These are phyloP conservation scores for Psilocybe cyanescens DNA, from an alignment of 768 basidiomycete genomes.

Conservation along the genomic window DNA sequence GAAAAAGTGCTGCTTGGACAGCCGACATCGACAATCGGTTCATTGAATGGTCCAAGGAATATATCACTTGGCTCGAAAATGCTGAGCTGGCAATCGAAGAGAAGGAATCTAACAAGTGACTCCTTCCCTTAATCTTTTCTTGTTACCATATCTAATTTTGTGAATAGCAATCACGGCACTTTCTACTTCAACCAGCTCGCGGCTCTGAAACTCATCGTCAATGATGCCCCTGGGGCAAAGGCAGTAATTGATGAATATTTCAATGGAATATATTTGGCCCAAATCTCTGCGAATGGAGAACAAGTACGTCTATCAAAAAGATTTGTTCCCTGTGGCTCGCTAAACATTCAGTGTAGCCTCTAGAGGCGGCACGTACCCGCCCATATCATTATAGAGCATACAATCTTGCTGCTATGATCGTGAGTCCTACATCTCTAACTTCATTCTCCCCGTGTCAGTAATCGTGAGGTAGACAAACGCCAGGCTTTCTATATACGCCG, in stretches of 20 bases:
- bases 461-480: constrained; percentile 53
- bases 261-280: constrained; percentile 46
- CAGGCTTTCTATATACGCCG: constrained; percentile 49
- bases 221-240: constrained; percentile 52
- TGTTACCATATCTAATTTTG: background rate
- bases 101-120: constrained; percentile 51
- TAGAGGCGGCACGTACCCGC: constrained; percentile 61
- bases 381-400: constrained; percentile 72
- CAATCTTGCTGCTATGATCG: constrained; percentile 72
- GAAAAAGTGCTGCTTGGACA: constrained; percentile 57
- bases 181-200: constrained; percentile 67
- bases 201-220: constrained; percentile 56
- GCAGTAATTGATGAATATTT: constrained; percentile 54
- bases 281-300: constrained; percentile 62
- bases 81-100: constrained; percentile 51
- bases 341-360: constrained; percentile 41
- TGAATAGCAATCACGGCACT: constrained; percentile 63
- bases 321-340: background rate
- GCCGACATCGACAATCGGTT: constrained; percentile 50
- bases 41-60: constrained; percentile 53
- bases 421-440: constrained; percentile 30
- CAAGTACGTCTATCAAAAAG: constrained; percentile 39
- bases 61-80: constrained; percentile 60
- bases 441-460: background rate
- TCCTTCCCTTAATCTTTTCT: background rate